A percentile compares a stretch with the other conserved stretches of the same genome.
These are phyloP conservation scores for Chlamydomonas schloesseri DNA, from an alignment of 139 green algal species.

Conservation along the genomic window DNA sequence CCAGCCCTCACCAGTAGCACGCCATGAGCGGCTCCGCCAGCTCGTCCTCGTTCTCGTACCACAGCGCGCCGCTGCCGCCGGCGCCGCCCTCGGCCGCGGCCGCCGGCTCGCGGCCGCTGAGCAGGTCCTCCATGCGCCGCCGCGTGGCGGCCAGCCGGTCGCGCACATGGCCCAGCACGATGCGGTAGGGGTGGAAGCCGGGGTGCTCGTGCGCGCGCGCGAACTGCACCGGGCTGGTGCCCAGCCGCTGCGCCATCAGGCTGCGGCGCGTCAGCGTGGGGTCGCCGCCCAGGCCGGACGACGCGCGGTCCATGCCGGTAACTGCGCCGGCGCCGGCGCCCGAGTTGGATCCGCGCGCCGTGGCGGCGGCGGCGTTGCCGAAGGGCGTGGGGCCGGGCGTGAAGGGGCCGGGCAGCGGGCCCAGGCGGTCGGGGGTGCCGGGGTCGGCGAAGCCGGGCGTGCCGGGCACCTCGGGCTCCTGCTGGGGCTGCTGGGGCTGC, in stretches of 20 bases:
- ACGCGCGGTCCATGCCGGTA: too few species aligned
- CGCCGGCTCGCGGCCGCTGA: conserved; percentile 66
- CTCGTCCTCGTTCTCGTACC: conserved; percentile 74
- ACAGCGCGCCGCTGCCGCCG: conserved; percentile 33
- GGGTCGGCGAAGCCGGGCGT: not conserved
- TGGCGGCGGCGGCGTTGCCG: not conserved
- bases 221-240: conserved; percentile 26
- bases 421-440: not conserved
- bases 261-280: conserved; percentile 42
- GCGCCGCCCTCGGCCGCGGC: too few species aligned
- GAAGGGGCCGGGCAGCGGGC: not conserved
- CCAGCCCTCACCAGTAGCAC: conserved; percentile 34
- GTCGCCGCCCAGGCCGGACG: not conserved
- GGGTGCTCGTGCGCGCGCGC: conserved; percentile 59
- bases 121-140: conserved; percentile 85
- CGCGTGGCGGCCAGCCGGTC: conserved; percentile 91
- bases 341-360: too few species aligned
- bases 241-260: conserved; percentile 36
- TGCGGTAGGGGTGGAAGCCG: conserved; percentile 90
- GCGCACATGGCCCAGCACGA: conserved; percentile 89
- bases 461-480: not conserved
- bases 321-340: too few species aligned
- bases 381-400: not conserved
- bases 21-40: conserved; percentile 47
- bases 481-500: not conserved